Percentiles rank a stretch among this genome's conserved stretches.
Conservation (phyloP, 2,329 filamentous ascomycete genomes). For the Calonectria honghensis region DNA sequence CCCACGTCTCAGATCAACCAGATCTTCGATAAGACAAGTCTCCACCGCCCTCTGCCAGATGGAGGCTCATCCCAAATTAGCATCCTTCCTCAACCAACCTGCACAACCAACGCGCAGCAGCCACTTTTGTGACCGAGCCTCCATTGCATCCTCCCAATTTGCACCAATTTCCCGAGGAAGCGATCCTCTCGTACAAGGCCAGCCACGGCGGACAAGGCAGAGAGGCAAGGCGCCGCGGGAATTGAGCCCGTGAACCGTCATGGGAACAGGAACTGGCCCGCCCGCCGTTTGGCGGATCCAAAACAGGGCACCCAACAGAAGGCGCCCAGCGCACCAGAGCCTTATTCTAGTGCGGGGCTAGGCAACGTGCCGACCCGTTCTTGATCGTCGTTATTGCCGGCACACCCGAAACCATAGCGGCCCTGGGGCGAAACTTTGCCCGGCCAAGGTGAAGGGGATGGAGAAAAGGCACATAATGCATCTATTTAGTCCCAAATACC, state of each 20-base stretch:
- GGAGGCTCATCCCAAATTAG: neutral
- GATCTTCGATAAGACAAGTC: neutral
- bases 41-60: neutral
- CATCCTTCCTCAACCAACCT: neutral
- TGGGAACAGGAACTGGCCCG: no score
- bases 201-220: neutral
- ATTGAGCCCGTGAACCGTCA: no score
- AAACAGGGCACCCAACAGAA: neutral
- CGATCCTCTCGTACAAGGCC: neutral
- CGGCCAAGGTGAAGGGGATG: neutral
- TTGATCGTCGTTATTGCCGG: neutral
- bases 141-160: neutral
- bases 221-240: neutral
- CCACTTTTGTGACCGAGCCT: neutral
- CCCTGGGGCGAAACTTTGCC: neutral
- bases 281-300: no score
- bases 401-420: neutral
- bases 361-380: slow-evolving; percentile 7
- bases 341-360: slow-evolving; percentile 5
- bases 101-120: slow-evolving; percentile 13
- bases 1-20: neutral
- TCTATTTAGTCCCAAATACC: neutral
- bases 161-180: neutral
- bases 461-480: neutral
- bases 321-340: neutral